A percentile compares a stretch with the other conserved stretches of the same genome.
Evolutionary conservation across 2,329 filamentous ascomycete species (phyloP).

Genomic region (Fonsecaea erecta): DNA sequence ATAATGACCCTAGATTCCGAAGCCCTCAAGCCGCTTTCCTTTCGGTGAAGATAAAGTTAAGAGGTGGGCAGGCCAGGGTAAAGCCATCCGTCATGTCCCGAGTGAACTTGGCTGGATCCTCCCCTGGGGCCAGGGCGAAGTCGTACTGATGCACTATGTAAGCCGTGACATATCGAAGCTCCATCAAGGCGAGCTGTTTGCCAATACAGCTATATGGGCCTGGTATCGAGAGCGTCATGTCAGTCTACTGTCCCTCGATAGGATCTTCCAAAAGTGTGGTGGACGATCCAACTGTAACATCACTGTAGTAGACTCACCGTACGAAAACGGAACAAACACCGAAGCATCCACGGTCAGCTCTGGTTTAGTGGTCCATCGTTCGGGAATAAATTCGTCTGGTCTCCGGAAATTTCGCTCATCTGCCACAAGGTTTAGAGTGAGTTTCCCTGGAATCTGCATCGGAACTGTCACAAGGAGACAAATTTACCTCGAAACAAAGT

Average conservation of each 20-base stretch:
- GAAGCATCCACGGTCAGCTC: slow-evolving; percentile 42
- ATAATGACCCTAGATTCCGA: not conserved
- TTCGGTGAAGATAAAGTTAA: not conserved
- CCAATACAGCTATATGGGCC: slow-evolving; percentile 40
- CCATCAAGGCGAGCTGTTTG: slow-evolving; percentile 39
- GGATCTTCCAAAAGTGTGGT: not conserved
- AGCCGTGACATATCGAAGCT: slow-evolving; percentile 34
- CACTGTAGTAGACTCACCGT: slow-evolving; percentile 40
- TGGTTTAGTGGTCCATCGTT: slow-evolving; percentile 45
- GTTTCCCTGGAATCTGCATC: not conserved
- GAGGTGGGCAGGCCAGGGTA: not conserved
- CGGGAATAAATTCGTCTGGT: slow-evolving; percentile 44
- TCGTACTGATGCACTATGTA: slow-evolving; percentile 9
- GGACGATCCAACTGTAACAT: not conserved
- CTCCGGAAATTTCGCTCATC: slow-evolving; percentile 43
- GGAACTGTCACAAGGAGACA: not conserved
- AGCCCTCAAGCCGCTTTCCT: not conserved
- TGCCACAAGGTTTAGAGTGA: not conserved
- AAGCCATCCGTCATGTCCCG: not conserved
- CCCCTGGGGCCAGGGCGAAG: not conserved
- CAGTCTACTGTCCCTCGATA: not conserved
- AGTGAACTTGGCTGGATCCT: slow-evolving; percentile 4
- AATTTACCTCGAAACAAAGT: slow-evolving; percentile 2
- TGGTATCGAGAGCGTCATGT: slow-evolving; percentile 19
- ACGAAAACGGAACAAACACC: slow-evolving; percentile 45